Evolutionary conservation across 306 rosid species (phyloP), one percentile per base, ranked within the genome.

Genomic region (Dicorynia guianensis): DNA sequence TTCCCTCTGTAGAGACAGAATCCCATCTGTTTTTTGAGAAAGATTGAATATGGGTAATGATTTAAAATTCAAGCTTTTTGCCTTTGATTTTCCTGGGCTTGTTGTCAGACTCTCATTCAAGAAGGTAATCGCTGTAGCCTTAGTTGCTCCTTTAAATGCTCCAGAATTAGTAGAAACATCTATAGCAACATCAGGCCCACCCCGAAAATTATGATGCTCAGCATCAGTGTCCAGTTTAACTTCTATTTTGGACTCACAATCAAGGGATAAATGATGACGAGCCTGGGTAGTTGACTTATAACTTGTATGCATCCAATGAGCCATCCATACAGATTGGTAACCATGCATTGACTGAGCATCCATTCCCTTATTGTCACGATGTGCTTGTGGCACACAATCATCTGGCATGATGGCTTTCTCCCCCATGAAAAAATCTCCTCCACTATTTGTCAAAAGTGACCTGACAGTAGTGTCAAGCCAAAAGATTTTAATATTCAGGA

Each of bases 281-380:
- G 71, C 82, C 38, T 67, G 75, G 38, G 79, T 74, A 52, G 81
- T 69, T 70, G 97, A 63, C 69, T 83, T 88, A 54, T 67, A 81
- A 75, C 74, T 69, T 58, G 84, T 17, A 34, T 76, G 76, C 87
- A 35, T 76, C 96, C 92, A 88, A 74, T 86, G 96, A 88, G 86
- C 56, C 96, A 92, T 87, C 96, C 96, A 95, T 55, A 9, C 80
- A 48, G 90, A 87, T 54, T 69, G 82, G 65, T 50, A 71, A 65
- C 85, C 79, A 34, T 58, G 75, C 69, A 63, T 54, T 65, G 88
- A 48, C 71, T 66, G 75, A 76, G 81, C 79, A 67, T 47, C 71
- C 58, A 61, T 71, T 64, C 77, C 84, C 49, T 77, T 90, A 42
- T 67, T 64, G 52, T 67, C 87, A 53, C 49, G 62, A 76, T 33